Evolutionary conservation across 495 filamentous ascomycete genomes (phyloP), one percentile per base, ranked within the genome.

Genomic region (Aspergillus affinis): DNA sequence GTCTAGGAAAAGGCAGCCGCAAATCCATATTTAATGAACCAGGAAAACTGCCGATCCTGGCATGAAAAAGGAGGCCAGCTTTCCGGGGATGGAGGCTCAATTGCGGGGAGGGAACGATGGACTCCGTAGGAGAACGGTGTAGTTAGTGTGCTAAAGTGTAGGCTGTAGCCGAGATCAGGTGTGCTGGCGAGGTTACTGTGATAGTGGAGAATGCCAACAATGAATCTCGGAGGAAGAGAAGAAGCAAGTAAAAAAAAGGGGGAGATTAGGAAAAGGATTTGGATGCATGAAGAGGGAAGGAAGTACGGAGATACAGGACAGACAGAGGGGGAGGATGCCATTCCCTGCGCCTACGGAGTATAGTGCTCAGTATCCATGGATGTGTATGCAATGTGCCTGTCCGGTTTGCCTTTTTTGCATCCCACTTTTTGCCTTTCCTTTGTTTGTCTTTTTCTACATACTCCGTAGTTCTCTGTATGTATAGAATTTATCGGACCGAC

Each of bases 51-150:
- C 58, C 58, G 62, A 64, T 58, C 60, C 53, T 36, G 20, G 54
- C 54, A 48, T 44, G 50, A n/a, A n/a, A 60, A 20, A 23, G 41
- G 48, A 50, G 46, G 7, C 54, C 44, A 61, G 55, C 47, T 32
- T 17, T 57, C 55, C 23, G 55, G 55, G 47, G 55, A 49, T 57
- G 29, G 59, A 65, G 59, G 59, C 59, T 61, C 63, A 66, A 60
- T 44, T 62, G 64, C 54, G 64, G 60, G 60, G 60, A 46, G 46
- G 23, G 9, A 32, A 27, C n/a, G n/a, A n/a, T n/a, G 44, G 46
- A 15, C 32, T 49, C 45, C 32, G 26, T 23, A 27, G 29, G 30
- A 49, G 49, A 8, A 46, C 56, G 49, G 32, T 51, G 32, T 30
- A 29, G n/a, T n/a, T n/a, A n/a, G n/a, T 30, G 29, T 27, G 41